Base-by-base conservation (phyloP, 2,329 filamentous ascomycete genomes). In the Pyricularia sp. region DNA sequence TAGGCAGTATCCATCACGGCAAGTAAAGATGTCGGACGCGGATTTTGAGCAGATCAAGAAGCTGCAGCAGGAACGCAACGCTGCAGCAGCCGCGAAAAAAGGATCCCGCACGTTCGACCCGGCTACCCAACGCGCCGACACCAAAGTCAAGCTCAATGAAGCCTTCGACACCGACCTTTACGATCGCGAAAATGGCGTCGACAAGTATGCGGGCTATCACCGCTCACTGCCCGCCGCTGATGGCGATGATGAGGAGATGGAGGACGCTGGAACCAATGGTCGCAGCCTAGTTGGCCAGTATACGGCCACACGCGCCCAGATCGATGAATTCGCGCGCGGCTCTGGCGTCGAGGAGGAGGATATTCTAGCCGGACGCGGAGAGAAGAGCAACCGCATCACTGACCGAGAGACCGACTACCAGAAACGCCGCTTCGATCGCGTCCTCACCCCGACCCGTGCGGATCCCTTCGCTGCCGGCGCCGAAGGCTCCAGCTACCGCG, bases 351-450 rank as follows among this genome's bases (percentile, higher is more conserved):
- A 96, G 74, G 93, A 97, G 77, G 91, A 93, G 66, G 96, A 99
- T 72, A 88, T 93, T 7, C 81, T 99, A 68, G 83, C 92, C 63
- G 90, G 89, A 60, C 86, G 88, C 70, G 84, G 85, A 70, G 94
- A 97, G 80, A 90, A 93, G 78, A 90, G 91, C 75, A 92, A 89
- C 66, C 88, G 93, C 71, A 97, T 99, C 73, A 82, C 88, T 67
- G 93, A 96, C 73, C 89, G 94, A 72, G 93, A 97, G 80, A 96
- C 92, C 68, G 93, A 97, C 73, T 99, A 99, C 75, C 96, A 99
- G 78, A 96, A 96, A 78, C 90, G 93, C 69, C 87, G 93, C 66
- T 96, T 96, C 75, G 88, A 96, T 74, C 91, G 94, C 67, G 87
- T 85, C 64, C 81, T 97, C 68, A 94, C 91, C 26, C 92, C 93